A percentile compares a stretch with the other conserved stretches of the same genome.
phyloP scores from a whole-genome alignment of 1,139 yeast species.

The Suhomyces panamericanus region DNA sequence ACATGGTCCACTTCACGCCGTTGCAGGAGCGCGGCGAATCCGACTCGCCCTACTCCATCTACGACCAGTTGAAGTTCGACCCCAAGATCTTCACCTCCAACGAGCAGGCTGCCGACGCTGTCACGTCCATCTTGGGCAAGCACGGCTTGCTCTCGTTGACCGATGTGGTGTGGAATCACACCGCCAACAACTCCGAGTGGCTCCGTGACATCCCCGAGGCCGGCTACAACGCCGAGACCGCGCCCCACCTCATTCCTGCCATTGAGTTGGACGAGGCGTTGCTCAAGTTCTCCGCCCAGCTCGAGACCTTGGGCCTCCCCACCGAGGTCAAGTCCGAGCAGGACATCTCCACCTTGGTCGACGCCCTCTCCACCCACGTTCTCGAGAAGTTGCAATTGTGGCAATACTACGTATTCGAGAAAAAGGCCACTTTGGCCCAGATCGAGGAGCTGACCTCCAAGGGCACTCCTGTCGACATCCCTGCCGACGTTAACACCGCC shows the following conservation, averaged over 20 bases:
- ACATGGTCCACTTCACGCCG: conserved; percentile 96
- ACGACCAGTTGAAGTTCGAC: conserved; percentile 81
- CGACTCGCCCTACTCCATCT: conserved; percentile 89
- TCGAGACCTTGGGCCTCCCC: conserved; percentile 61
- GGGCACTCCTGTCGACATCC: conserved; percentile 31
- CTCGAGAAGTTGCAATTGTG: conserved; percentile 68
- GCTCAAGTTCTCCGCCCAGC: conserved; percentile 58
- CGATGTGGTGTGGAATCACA: conserved; percentile 93
- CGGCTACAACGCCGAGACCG: conserved; percentile 82
- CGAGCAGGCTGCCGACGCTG: conserved; percentile 29
- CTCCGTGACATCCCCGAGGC: conserved; percentile 81
- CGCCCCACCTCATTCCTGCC: conserved; percentile 85
- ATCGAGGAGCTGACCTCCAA: conserved; percentile 31
- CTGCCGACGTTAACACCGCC: conserved; percentile 30
- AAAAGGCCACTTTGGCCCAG: conserved; percentile 32
- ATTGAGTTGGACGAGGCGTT: conserved; percentile 76
- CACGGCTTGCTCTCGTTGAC: conserved; percentile 74
- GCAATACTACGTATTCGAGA: conserved; percentile 83
- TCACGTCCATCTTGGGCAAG: conserved; percentile 48
- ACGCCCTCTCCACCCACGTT: conserved; percentile 68
- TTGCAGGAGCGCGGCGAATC: conserved; percentile 85
- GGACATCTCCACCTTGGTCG: conserved; percentile 62
- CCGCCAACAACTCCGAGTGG: conserved; percentile 91
- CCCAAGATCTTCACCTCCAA: conserved; percentile 55
- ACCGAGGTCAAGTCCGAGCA: conserved; percentile 45